A percentile compares a stretch with the other conserved stretches of the same genome.
These are phyloP conservation scores for Parathielavia hyrcaniae DNA, from an alignment of 495 filamentous ascomycete genomes.

Conservation along the genomic window DNA sequence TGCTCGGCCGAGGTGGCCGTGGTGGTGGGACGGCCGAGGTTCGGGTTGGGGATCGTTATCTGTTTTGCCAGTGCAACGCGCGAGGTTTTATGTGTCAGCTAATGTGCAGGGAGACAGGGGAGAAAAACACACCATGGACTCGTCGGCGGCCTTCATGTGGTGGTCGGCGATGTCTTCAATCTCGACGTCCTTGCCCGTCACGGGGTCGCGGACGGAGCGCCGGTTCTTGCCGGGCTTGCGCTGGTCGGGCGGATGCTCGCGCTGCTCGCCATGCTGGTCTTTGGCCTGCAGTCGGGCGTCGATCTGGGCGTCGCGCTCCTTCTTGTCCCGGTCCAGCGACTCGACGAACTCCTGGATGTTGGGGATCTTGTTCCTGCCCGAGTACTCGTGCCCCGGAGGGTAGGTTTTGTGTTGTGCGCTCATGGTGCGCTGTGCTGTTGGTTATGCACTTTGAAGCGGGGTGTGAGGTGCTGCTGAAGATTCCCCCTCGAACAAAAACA, in stretches of 20 bases:
- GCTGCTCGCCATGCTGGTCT: constrained; percentile 31
- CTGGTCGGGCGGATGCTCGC: constrained; percentile 36
- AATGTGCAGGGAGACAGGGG: neutral
- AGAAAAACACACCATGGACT: constrained; percentile 51
- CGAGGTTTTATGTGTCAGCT: neutral
- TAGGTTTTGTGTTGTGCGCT: constrained; percentile 22
- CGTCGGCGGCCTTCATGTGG: constrained; percentile 63
- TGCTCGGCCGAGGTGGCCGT: constrained; percentile 54
- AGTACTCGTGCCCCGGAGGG: constrained; percentile 50
- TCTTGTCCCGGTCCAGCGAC: constrained; percentile 70
- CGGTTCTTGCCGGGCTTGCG: constrained; percentile 42
- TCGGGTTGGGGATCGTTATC: constrained; percentile 87
- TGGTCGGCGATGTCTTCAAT: constrained; percentile 73
- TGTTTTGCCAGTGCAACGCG: constrained; percentile 31
- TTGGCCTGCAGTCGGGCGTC: constrained; percentile 46
- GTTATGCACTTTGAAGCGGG: neutral
- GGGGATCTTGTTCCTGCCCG: constrained; percentile 68
- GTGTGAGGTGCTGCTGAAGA: neutral
- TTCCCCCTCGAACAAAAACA: too few relatives aligned
- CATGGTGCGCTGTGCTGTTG: constrained; percentile 3
- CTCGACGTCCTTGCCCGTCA: constrained; percentile 75
- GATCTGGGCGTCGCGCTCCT: constrained; percentile 61
- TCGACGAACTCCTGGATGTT: constrained; percentile 81
- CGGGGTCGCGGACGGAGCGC: constrained; percentile 77
- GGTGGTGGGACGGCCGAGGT: constrained; percentile 64